Conservation (phyloP, 108 stramenopile species). For the Pseudonitzschia pungens region DNA sequence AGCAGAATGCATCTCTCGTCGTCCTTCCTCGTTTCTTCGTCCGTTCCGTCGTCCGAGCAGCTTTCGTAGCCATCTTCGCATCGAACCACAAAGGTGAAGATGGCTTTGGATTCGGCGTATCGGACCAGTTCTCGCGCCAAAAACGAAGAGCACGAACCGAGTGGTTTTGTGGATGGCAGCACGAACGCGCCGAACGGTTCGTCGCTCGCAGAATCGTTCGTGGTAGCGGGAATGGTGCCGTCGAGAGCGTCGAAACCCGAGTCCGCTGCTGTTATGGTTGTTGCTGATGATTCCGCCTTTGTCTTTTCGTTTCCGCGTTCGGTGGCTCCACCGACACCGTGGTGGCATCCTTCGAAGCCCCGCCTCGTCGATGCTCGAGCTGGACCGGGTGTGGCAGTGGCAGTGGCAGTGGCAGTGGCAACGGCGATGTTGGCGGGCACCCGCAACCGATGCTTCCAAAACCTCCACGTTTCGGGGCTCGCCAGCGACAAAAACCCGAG, state of each 20-base stretch:
- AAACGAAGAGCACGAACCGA: constrained; percentile 56
- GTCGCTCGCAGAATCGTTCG: no score
- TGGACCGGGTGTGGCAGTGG: no score
- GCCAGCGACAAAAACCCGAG: constrained; percentile 70
- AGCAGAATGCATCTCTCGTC: constrained; percentile 49
- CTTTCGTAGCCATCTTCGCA: constrained; percentile 18
- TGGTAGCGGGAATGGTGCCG: no score
- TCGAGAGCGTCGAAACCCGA: no score
- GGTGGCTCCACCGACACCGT: background rate
- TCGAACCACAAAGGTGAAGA: constrained; percentile 70
- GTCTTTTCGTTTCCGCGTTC: background rate
- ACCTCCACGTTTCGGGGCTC: constrained; percentile 54
- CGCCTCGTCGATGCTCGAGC: no score
- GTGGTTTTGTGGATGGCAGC: background rate
- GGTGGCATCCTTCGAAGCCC: no score
- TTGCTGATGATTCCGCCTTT: background rate
- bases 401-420: no score
- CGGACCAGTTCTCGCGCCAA: constrained; percentile 77
- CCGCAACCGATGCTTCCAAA: constrained; percentile 74
- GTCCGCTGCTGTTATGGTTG: no score
- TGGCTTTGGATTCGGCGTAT: constrained; percentile 77
- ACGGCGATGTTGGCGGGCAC: no score
- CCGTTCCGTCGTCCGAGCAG: background rate
- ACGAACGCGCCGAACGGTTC: background rate
- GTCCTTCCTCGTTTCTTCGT: background rate